Evolutionary conservation across 75 land plant species (phyloP).

Genomic region (Pinus albicaulis): DNA sequence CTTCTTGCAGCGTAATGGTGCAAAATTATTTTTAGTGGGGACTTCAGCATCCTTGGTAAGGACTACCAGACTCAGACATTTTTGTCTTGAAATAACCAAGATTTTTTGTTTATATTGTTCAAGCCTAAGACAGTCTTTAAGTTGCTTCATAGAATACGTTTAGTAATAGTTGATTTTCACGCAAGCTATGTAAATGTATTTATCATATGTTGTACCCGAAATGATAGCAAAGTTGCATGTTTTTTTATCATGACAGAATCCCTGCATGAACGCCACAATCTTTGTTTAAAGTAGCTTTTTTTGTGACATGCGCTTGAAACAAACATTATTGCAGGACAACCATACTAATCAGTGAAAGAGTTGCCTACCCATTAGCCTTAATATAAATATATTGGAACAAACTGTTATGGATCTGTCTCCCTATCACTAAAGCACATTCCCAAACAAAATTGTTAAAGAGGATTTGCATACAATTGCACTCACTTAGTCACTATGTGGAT

Average conservation of each 20-base stretch:
- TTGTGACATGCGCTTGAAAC: no score
- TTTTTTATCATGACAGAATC: background rate
- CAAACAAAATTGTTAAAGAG: no score
- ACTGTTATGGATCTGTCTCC: no score
- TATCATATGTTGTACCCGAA: background rate
- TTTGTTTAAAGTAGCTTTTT: no score
- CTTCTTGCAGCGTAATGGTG: slow-evolving; percentile 77
- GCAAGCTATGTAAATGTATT: background rate
- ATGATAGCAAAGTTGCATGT: background rate
- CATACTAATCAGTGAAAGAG: background rate
- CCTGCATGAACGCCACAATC: no score
- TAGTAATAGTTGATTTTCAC: background rate
- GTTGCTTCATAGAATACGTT: background rate
- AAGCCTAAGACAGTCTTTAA: background rate
- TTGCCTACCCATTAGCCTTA: no score
- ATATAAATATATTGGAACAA: no score
- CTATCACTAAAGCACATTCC: no score
- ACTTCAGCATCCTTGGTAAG: slow-evolving; percentile 91
- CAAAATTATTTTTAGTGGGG: slow-evolving; percentile 89
- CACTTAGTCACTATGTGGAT: no score
- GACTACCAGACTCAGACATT: background rate
- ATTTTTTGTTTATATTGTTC: background rate
- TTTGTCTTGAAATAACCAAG: background rate
- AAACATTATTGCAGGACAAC: background rate
- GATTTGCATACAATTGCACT: no score